A percentile compares a stretch with the other conserved stretches of the same genome.
phyloP scores from a whole-genome alignment of 306 rosid species.

The Alnus glutinosa region DNA sequence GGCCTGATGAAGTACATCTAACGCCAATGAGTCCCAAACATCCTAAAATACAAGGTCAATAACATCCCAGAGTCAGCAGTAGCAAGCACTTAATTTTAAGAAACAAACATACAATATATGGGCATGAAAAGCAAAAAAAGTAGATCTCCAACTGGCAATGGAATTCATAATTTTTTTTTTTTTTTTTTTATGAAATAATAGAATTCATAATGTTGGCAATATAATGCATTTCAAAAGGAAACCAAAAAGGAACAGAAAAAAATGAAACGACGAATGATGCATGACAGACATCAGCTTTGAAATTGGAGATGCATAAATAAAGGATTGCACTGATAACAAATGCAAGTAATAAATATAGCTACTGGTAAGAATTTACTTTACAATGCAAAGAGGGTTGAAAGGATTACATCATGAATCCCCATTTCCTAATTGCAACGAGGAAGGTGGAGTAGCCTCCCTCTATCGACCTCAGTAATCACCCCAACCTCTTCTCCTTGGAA shows the following conservation, averaged over 20 bases:
- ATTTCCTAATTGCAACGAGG: neutral
- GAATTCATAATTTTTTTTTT: neutral
- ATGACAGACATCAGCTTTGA: neutral
- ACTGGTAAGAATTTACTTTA: neutral
- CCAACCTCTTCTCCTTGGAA: neutral
- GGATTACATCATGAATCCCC: neutral
- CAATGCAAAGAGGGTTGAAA: neutral
- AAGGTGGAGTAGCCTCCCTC: neutral
- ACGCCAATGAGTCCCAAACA: slow-evolving; percentile 84
- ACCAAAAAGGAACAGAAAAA: neutral
- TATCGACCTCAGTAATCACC: neutral
- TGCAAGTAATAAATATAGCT: neutral
- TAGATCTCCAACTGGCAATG: neutral
- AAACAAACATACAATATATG: neutral
- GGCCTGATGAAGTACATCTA: slow-evolving; percentile 83
- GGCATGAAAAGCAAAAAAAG: neutral
- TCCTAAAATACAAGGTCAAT: slow-evolving; percentile 46
- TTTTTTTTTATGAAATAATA: neutral
- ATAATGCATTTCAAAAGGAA: neutral
- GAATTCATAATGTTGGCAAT: neutral
- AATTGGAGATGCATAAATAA: neutral
- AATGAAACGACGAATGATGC: neutral
- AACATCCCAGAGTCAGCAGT: neutral
- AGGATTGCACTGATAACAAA: neutral
- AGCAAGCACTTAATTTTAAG: neutral